Percentiles rank a stretch among this genome's conserved stretches.
Conservation (phyloP, 805 yeast genomes). For the Candida sonorensis region DNA sequence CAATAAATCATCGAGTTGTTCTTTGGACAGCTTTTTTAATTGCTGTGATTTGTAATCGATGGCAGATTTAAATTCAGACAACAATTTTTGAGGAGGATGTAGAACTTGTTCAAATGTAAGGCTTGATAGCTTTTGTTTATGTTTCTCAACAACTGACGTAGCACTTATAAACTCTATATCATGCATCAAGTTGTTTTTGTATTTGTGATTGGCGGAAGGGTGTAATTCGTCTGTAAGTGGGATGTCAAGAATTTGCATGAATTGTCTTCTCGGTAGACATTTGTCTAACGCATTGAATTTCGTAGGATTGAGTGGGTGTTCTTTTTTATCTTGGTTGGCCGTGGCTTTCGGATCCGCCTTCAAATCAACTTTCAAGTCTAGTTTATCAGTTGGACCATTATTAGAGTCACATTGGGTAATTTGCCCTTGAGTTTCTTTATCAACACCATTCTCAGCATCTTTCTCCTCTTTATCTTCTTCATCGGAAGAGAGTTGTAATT, state of each 20-base stretch:
- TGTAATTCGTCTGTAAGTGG: slow-evolving; percentile 20
- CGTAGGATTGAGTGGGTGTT: slow-evolving; percentile 25
- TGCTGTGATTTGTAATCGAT: slow-evolving; percentile 6
- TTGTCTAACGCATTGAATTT: slow-evolving; percentile 78
- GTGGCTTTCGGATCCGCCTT: no score
- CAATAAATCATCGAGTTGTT: slow-evolving; percentile 9
- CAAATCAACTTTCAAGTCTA: no score
- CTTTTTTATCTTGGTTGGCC: no score
- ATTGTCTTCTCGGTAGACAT: slow-evolving; percentile 60
- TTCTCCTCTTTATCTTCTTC: slow-evolving; percentile 11
- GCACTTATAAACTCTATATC: slow-evolving; percentile 31
- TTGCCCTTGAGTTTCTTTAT: no score
- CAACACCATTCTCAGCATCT: no score
- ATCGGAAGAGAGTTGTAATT: slow-evolving; percentile 3
- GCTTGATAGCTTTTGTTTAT: slow-evolving; percentile 8
- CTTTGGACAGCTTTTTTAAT: slow-evolving; percentile 2
- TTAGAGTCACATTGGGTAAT: no score
- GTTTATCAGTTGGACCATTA: no score
- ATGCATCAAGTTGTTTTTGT: slow-evolving; percentile 24
- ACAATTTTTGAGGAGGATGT: slow-evolving; percentile 7
- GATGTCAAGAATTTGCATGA: slow-evolving; percentile 45
- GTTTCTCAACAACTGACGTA: slow-evolving; percentile 13
- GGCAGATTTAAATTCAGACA: slow-evolving; percentile 9
- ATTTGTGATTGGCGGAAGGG: slow-evolving; percentile 7
- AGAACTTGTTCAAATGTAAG: slow-evolving; percentile 7